Base-by-base conservation (phyloP, 2,329 filamentous ascomycete genomes). In the Apiospora malaysiana region DNA sequence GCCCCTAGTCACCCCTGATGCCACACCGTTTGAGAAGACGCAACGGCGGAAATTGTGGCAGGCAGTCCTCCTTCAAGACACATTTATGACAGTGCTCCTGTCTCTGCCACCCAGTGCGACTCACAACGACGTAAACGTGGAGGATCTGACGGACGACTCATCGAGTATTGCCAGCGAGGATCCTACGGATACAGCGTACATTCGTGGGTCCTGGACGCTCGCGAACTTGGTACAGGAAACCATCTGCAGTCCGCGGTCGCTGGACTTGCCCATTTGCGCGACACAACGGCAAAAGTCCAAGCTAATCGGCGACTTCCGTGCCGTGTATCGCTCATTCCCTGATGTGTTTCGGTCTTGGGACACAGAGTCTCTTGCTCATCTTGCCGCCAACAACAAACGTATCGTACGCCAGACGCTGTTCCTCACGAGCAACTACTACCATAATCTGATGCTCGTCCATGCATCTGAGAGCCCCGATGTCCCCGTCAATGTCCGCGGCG, bases 11-110 rank as follows among this genome's bases (percentile, higher is more conserved):
- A 88, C 88, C 0, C 92, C 92, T 0, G 85, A 90, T 47, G 91
- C 91, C 0, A 89, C 85, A 4, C 83, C 86, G 1, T 91, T 92
- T 71, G 92, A 95, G 74, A 95, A 94, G 78, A 92, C 95, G 77
- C 90, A 93, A 76, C 87, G 93, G 32, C 87, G 92, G 68, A 95
- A 94, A 78, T 85, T 95, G 2, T 95, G 93, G 93, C 93, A 95
- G 79, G 93, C 93, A 2, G 92, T 95, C 1, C 84, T 94, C 37
- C 87, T 94, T 18, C 93, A 95, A 80, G 93, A 95, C 79, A 95
- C 93, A 0, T 95, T 95, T 78, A 83, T 95, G 4, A 94, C 92
- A 0, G 92, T 95, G 0, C 86, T 95, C 0, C 85, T 95, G 37
- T 93, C 93, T 27, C 86, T 95, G 0, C 93, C 93, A 0, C 93